phyloP scores from a whole-genome alignment of 1,284 basidiomycete species.

The Cryptococcus sp. region DNA sequence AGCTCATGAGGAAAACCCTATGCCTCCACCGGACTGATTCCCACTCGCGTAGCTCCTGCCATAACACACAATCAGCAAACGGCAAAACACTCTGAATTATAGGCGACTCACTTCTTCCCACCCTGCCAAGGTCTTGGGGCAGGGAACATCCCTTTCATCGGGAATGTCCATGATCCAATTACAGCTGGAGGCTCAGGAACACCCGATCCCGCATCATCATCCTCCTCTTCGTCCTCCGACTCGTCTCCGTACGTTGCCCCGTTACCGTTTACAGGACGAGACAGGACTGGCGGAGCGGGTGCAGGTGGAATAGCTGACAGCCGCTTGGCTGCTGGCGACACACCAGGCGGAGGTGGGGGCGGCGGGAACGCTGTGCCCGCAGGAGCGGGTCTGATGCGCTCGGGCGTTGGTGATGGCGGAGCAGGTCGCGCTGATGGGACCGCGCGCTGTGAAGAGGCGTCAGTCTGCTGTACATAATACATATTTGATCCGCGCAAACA shows the following conservation, averaged over 20 bases:
- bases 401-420: constrained; percentile 20
- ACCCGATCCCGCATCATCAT: constrained; percentile 9
- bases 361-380: constrained; percentile 34
- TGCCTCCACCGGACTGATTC: constrained; percentile 40
- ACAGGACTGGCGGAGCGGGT: constrained; percentile 33
- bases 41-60: constrained; percentile 49
- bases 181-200: constrained; percentile 48
- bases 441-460: constrained; percentile 12
- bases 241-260: not conserved
- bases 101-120: constrained; percentile 42
- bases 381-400: constrained; percentile 24
- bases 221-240: constrained; percentile 17
- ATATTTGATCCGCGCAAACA: not conserved
- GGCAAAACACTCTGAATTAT: not conserved
- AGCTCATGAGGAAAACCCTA: constrained; percentile 31
- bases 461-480: not conserved
- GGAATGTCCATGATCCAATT: constrained; percentile 51
- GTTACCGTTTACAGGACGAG: constrained; percentile 11
- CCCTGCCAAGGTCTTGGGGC: constrained; percentile 45
- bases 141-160: constrained; percentile 55
- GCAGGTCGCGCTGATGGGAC: constrained; percentile 22
- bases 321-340: constrained; percentile 22
- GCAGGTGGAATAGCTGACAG: not conserved
- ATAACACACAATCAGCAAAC: not conserved
- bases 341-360: constrained; percentile 34